Base-by-base conservation (phyloP, 345 rosid genomes). In the Litchi chinensis region DNA sequence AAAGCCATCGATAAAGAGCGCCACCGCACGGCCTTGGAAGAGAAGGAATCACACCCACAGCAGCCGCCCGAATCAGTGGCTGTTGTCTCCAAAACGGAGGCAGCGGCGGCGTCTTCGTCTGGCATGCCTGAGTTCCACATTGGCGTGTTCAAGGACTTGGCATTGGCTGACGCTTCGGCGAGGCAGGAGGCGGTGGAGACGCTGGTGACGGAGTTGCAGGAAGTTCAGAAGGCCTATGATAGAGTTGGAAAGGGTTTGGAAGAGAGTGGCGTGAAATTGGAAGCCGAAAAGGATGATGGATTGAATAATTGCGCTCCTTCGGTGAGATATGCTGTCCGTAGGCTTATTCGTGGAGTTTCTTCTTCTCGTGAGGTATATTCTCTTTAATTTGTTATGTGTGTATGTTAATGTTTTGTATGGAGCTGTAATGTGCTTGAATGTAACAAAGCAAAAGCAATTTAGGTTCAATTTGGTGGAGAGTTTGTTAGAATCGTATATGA, bases 291-390 rank as follows among this genome's bases (percentile, higher is more conserved):
- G 78, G 91, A 96, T 83, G 98, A 91, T 66, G 99, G 99, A 16
- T 86, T 96, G 85, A 86, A 88, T 81, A 80, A 88, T 60, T 93
- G 97, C 82, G 99, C 97, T 0, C 97, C 98, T 3, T 91, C 95
- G 62, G 66, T 96, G 56, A 87, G 97, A 83, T 94, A 96, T 75
- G 95, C 98, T 63, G 72, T 94, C 8, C 91, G 98, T 8, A 91
- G 99, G 83, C 94, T 96, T 41, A 86, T 96, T 60, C 97, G 95
- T 3, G 99, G 99, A 15, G 93, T 89, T 85, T 96, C 98, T 66
- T 96, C 99, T 1, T 92, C 99, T 4, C 90, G 98, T 83, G 98
- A 94, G 98, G 99, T 94, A 76, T 72, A 85, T 54, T 60, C 62
- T 69, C 4, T 39, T 39, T 69, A 28, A 8, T 40, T 59, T 65